These are phyloP conservation scores for Glutinoglossum americanum DNA, from an alignment of 495 filamentous ascomycete species.

Conservation along the genomic window DNA sequence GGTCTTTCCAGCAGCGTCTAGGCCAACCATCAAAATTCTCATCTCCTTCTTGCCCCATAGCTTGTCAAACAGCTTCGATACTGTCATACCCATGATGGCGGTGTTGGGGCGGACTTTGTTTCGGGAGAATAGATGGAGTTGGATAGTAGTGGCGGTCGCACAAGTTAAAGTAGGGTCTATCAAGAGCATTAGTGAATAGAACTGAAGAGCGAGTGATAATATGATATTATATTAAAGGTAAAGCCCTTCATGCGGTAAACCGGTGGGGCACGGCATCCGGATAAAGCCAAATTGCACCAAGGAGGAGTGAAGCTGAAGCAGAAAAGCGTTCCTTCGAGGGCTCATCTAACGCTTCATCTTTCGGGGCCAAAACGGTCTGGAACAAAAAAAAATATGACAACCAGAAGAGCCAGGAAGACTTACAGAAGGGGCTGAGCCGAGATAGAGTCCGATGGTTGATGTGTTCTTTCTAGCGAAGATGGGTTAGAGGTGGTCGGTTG, in stretches of 20 bases:
- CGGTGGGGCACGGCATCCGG: background rate
- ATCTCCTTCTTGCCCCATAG: conserved; percentile 99
- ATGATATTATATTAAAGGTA: background rate
- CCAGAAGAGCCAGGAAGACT: background rate
- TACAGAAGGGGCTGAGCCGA: background rate
- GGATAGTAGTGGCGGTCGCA: background rate
- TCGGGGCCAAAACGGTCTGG: too few relatives aligned
- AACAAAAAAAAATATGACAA: background rate
- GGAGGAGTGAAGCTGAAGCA: background rate
- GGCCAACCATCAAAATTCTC: conserved; percentile 98
- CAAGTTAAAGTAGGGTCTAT: background rate
- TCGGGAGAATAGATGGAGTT: background rate
- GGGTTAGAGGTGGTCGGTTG: background rate
- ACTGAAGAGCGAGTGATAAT: background rate
- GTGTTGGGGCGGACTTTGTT: background rate
- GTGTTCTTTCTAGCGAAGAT: background rate
- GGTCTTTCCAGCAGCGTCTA: conserved; percentile 98
- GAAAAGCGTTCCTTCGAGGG: background rate
- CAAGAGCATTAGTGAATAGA: background rate
- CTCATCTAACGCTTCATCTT: background rate
- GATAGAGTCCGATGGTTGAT: background rate
- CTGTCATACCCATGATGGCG: conserved; percentile 60
- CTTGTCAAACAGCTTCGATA: conserved; percentile 83
- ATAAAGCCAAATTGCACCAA: background rate
- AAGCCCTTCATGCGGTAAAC: background rate